phyloP scores from a whole-genome alignment of 2,329 filamentous ascomycete species.

The Talaromyces pinophilus region DNA sequence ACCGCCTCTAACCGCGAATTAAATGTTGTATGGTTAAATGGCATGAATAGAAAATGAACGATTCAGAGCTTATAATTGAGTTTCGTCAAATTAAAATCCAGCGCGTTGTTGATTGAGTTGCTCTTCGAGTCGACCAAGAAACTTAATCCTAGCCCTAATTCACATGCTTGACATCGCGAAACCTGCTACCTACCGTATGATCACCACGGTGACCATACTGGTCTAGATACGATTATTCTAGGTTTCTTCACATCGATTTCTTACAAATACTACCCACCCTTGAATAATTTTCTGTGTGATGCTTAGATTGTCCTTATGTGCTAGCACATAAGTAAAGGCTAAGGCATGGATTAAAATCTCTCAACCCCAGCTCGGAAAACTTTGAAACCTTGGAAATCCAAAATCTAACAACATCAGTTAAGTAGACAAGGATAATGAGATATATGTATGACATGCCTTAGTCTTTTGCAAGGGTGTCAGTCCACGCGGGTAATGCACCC shows the following conservation, averaged over 20 bases:
- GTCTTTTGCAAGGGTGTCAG: neutral
- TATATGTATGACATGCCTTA: constrained; percentile 12
- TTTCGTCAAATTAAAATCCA: neutral
- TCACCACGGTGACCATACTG: neutral
- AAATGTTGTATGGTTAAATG: neutral
- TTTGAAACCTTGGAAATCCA: neutral
- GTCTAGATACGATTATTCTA: neutral
- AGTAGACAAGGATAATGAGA: constrained; percentile 12
- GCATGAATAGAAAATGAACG: neutral
- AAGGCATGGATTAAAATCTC: neutral
- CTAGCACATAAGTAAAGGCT: neutral
- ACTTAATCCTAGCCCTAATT: neutral
- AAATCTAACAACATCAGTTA: neutral
- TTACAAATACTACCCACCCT: neutral
- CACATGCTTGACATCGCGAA: neutral
- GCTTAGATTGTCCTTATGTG: neutral
- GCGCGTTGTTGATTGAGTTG: neutral
- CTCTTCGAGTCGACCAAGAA: neutral
- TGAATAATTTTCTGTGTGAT: neutral
- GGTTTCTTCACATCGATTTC: neutral
- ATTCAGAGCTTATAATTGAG: neutral
- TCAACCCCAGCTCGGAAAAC: neutral
- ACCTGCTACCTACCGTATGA: neutral
- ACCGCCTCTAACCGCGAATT: neutral
- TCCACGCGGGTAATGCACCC: neutral